Conservation (phyloP, 306 rosid genomes). For the Medicago lupulina region DNA sequence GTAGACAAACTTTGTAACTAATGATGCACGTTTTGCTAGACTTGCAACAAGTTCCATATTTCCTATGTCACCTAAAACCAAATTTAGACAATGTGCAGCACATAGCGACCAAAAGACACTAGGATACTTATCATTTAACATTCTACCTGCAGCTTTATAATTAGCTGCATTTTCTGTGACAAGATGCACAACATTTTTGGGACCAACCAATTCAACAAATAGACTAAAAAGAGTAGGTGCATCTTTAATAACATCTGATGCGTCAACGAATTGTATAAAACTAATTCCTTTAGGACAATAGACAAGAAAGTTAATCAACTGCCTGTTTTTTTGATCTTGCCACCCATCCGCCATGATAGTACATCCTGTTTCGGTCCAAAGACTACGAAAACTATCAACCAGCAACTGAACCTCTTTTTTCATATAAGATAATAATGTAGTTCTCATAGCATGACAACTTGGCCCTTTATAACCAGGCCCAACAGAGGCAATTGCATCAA, state of each 20-base stretch:
- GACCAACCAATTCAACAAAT: neutral
- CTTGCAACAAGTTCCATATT: neutral
- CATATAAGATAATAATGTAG: neutral
- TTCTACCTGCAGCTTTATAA: neutral
- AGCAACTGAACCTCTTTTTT: neutral
- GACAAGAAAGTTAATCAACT: neutral
- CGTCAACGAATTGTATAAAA: neutral
- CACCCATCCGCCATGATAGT: neutral
- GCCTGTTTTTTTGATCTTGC: neutral
- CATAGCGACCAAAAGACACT: neutral
- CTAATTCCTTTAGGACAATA: neutral
- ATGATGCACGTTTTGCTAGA: conserved; percentile 1
- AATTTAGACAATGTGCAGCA: neutral
- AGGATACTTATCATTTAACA: neutral
- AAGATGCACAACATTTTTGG: neutral
- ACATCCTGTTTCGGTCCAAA: neutral
- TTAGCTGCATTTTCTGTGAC: neutral
- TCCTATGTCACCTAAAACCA: neutral
- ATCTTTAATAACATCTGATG: neutral
- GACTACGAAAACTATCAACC: neutral
- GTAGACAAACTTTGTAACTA: neutral
- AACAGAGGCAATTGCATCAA: neutral
- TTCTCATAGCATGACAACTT: neutral
- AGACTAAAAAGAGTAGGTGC: neutral
- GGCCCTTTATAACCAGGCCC: neutral